Base-by-base conservation (phyloP, 805 yeast genomes). In the Candida qinlingensis region DNA sequence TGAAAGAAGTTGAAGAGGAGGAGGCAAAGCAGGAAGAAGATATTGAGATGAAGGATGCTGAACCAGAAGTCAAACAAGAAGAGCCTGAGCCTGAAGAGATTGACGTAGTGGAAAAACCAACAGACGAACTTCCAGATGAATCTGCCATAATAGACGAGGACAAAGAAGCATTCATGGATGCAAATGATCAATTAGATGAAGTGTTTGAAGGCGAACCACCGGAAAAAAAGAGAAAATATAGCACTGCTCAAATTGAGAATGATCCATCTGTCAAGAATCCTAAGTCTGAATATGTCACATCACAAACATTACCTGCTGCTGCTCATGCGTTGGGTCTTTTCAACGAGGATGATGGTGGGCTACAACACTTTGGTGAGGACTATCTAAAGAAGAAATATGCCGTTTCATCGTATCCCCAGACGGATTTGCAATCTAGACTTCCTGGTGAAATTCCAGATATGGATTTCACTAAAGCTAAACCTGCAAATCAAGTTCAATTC, bases 401-500 rank as follows among this genome's bases (percentile, higher is more conserved):
- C 4, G 99, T 94, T 12, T 87, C 94, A 0, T 81, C 91, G n/a
- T 94, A 81, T 63, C 99, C 99, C 0, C 78, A 82, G 33, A 73
- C 74, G 37, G 96, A 91, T 61, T 70, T 94, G 41, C 73, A 80
- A 54, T 85, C 81, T 47, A 66, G 85, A 52, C 71, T 94, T 31
- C 96, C 99, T 0, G 99, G 99, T 3, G 80, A 74, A 35, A 83
- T 90, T 28, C 99, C 99, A 9, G 82, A 87, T 63, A 77, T 75
- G 48, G 98, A 94, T 66, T 89, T 87, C 48, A 83, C 96, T 5
- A 80, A 81, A 53, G 80, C 83, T 11, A 92, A 91, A 60, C 91
- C 91, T 19, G 68, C 89, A 3, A 92, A 89, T 65, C 99, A 94
- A 69, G 94, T 92, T 13, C 97, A 90, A 61, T 90, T 87, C 63